Percentiles rank a stretch among this genome's conserved stretches.
Conservation (phyloP, 352 stramenopile genomes). For the Pythium rhizo-oryzae region DNA sequence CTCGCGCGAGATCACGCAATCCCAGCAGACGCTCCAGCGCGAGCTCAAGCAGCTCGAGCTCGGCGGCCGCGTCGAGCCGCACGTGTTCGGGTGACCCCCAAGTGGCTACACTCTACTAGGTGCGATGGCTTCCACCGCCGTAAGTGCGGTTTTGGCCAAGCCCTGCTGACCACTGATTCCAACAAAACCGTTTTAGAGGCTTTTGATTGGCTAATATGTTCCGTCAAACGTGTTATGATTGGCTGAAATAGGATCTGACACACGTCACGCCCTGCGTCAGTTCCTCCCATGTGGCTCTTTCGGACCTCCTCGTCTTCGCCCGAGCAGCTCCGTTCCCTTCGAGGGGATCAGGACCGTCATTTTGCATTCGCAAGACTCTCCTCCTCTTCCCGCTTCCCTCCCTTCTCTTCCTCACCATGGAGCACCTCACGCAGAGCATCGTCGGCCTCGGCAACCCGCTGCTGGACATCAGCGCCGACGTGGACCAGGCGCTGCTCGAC, state of each 20-base stretch:
- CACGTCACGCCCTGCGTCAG: constrained; percentile 1
- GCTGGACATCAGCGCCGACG: constrained; percentile 97
- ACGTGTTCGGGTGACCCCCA: constrained; percentile 45
- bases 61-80: constrained; percentile 34
- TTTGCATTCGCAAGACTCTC: neutral
- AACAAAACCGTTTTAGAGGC: neutral
- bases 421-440: constrained; percentile 70
- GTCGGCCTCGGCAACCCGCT: constrained; percentile 99
- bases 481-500: constrained; percentile 93
- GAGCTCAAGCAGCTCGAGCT: constrained; percentile 61
- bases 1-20: constrained; percentile 45
- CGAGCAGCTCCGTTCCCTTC: too few relatives aligned
- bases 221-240: constrained; percentile 1
- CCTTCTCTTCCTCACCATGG: constrained; percentile 10
- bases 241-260: constrained; percentile 6
- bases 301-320: constrained; percentile 13
- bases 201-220: constrained; percentile 22
- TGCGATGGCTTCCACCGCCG: too few relatives aligned
- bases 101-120: neutral
- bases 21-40: constrained; percentile 47
- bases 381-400: neutral
- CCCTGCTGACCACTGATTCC: constrained; percentile 23
- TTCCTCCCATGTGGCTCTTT: neutral
- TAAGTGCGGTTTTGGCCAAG: constrained; percentile 9
- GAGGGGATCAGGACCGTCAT: neutral